Evolutionary conservation across 2,329 filamentous ascomycete genomes (phyloP).

Genomic region (Pseudofabraea citricarpa): DNA sequence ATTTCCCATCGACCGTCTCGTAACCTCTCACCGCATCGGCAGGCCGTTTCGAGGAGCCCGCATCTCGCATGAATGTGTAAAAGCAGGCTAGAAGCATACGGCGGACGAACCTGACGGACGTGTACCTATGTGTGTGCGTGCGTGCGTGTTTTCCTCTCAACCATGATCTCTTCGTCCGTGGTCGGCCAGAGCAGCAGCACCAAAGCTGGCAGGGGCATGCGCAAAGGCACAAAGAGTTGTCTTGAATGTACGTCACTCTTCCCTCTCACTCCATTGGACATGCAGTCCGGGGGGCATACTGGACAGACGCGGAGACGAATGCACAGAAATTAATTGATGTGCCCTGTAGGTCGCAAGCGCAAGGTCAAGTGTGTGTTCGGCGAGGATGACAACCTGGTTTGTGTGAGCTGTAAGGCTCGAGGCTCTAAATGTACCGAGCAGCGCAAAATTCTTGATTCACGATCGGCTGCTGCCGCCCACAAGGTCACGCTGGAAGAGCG

Average conservation of each 20-base stretch:
- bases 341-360: conserved; percentile 3
- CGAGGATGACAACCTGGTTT: not conserved
- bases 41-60: no score
- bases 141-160: not conserved
- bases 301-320: no score
- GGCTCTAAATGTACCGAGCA: conserved; percentile 8
- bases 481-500: conserved; percentile 2
- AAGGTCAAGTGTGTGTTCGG: conserved; percentile 11
- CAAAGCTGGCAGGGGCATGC: conserved; percentile 4
- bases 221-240: conserved; percentile 11
- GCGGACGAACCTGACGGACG: no score
- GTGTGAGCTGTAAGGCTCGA: conserved; percentile 8
- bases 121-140: no score
- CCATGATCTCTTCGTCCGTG: not conserved
- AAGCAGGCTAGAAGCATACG: no score
- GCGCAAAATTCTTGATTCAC: not conserved
- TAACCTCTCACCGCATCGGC: no score
- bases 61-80: no score
- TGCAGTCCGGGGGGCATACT: no score
- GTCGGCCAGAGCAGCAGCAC: not conserved
- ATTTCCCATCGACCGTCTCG: no score
- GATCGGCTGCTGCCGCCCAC: not conserved
- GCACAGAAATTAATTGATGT: no score
- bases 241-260: conserved; percentile 4
- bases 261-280: not conserved